A percentile compares a stretch with the other conserved stretches of the same genome.
Evolutionary conservation across 2,329 filamentous ascomycete species (phyloP).

Genomic region (Dothiorella sarmentorum): DNA sequence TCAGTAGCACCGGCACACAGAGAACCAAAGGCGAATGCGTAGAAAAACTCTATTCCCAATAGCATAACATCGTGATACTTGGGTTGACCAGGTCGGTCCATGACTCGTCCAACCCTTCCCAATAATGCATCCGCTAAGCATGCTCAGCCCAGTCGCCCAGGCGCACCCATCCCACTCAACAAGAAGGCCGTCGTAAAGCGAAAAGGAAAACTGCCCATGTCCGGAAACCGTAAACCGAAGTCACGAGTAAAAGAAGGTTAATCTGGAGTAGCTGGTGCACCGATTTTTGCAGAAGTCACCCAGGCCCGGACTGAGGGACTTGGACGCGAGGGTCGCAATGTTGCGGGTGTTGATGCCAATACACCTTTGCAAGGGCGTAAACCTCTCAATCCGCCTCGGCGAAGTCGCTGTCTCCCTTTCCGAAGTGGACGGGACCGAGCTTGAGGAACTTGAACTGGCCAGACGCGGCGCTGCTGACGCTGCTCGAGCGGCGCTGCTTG

Average conservation of each 20-base stretch:
- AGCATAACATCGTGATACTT: constrained; percentile 1
- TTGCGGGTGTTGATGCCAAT: background rate
- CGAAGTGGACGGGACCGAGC: constrained; percentile 63
- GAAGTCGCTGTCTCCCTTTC: constrained; percentile 56
- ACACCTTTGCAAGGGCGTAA: background rate
- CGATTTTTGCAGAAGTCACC: constrained; percentile 11
- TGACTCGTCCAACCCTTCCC: background rate
- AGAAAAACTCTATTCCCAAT: background rate
- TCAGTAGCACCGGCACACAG: background rate
- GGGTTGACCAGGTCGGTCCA: background rate
- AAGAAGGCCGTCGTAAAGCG: background rate
- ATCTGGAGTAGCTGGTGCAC: constrained; percentile 7
- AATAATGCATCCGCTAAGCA: background rate
- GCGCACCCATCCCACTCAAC: background rate
- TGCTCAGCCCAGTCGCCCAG: background rate
- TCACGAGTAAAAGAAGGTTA: constrained; percentile 2
- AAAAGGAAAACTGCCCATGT: background rate
- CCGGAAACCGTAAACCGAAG: constrained; percentile 1
- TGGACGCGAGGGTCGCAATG: background rate
- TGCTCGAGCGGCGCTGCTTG: constrained; percentile 47
- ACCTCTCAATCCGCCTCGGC: constrained; percentile 22
- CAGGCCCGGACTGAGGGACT: constrained; percentile 5
- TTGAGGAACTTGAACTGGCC: constrained; percentile 55
- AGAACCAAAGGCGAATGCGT: too few species aligned
- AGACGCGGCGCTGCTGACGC: constrained; percentile 45